Base-by-base conservation (phyloP, 2,329 filamentous ascomycete genomes). In the Aspergillus pseudotamarii region DNA sequence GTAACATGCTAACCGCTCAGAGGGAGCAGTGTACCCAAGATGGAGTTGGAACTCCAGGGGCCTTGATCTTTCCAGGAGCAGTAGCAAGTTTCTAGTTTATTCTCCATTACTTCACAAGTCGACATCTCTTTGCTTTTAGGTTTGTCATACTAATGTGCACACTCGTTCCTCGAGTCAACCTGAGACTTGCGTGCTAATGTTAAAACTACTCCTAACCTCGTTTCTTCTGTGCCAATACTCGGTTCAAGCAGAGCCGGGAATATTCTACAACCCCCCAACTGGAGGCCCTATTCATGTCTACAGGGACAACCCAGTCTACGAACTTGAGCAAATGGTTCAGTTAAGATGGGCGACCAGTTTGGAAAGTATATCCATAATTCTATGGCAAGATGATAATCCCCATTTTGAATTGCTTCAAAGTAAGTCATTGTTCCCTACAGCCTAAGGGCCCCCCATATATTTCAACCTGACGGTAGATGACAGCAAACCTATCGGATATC, bases 371-470 rank as follows among this genome's bases (percentile, higher is more conserved):
- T 51, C 59, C 2, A n/a, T 51, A 11, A 16, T 61, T 32, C 23
- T 61, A n/a, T 51, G 59, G 43, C 59, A 61, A 16, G 50, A 43
- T 11, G 30, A 61, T 14, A 57, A 61, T 16, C 23, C 53, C 2
- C 5, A 57, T 30, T 51, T 41, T 12, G 43, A 61, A 23, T 57
- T 53, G 53, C 21, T 61, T 11, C 59, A 61, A 38, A 57, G 53
- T 57, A 61, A 3, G 59, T 55, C 21, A 12, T 55, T 26, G 14
- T n/a, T 6, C 16, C 9, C 48, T 28, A 30, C 16, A 5, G 26
- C 14, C 3, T 19, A 14, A 30, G 6, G 34, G 4, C 4, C 14
- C 10, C 10, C 4, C 19, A 2, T n/a, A 21, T 34, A 6, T 26
- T 28, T n/a, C 21, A 38, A 23, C 34, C 30, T 55, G 32, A 55